Evolutionary conservation across 2,329 filamentous ascomycete species (phyloP).

Genomic region (Colletotrichum sp.): DNA sequence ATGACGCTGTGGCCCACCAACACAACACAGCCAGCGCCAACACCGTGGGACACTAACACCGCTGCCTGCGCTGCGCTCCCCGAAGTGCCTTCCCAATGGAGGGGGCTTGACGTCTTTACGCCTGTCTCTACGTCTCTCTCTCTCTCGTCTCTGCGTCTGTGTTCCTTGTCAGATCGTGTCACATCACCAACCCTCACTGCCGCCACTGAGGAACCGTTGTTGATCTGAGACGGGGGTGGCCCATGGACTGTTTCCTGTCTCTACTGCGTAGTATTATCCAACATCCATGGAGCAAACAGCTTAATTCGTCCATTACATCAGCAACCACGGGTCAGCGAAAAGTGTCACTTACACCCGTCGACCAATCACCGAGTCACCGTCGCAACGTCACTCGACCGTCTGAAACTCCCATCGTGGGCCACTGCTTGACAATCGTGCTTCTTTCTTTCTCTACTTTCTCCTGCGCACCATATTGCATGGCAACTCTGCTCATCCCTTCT

Average conservation of each 20-base stretch:
- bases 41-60: not conserved
- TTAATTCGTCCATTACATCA: not conserved
- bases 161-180: conserved; percentile 7
- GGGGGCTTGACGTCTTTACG: not conserved
- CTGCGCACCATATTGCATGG: not conserved
- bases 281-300: not conserved
- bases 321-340: not conserved
- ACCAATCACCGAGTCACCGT: not conserved
- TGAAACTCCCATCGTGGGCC: conserved; percentile 6
- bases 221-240: not conserved
- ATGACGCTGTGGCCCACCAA: not conserved
- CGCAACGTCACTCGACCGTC: conserved; percentile 6
- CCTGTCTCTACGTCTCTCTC: not conserved
- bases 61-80: not conserved
- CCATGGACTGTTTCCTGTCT: not conserved
- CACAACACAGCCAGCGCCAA: not conserved
- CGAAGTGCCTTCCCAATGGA: not conserved
- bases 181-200: not conserved
- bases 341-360: not conserved
- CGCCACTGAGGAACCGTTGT: not conserved
- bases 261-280: not conserved
- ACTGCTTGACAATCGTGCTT: not conserved
- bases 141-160: not conserved
- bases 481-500: not conserved
- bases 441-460: not conserved